These are phyloP conservation scores for Passalora sequoiae DNA, from an alignment of 2,329 filamentous ascomycete genomes.

Conservation along the genomic window DNA sequence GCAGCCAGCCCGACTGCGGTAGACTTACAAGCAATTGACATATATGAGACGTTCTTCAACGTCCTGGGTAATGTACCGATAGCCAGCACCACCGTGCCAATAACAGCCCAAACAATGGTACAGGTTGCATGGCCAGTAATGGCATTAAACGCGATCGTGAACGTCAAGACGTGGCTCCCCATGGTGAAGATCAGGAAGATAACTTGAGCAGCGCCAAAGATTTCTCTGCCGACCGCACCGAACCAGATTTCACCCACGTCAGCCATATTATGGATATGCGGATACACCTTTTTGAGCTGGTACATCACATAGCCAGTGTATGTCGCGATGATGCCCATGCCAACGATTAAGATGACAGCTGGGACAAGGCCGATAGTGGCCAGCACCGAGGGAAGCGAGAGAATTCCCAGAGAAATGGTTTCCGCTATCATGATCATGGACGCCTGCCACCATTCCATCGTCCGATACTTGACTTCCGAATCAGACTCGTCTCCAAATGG, in stretches of 20 bases:
- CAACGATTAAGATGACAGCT: conserved; percentile 51
- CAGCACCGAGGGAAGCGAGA: conserved; percentile 51
- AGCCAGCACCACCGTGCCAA: conserved; percentile 56
- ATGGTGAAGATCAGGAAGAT: conserved; percentile 65
- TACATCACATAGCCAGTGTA: conserved; percentile 59
- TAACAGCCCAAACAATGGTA: conserved; percentile 60
- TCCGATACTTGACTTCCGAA: conserved; percentile 46
- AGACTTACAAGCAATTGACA: conserved; percentile 54
- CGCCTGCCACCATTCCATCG: conserved; percentile 39
- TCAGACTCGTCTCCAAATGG: conserved; percentile 20
- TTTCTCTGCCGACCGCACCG: conserved; percentile 58
- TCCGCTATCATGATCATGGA: conserved; percentile 52
- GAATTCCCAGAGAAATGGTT: conserved; percentile 53
- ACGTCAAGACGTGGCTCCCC: conserved; percentile 64
- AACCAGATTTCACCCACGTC: conserved; percentile 61
- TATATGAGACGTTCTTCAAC: conserved; percentile 57
- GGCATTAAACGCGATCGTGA: conserved; percentile 64
- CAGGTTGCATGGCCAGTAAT: conserved; percentile 59
- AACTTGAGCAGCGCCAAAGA: conserved; percentile 58
- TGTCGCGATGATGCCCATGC: conserved; percentile 52
- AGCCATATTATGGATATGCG: conserved; percentile 54
- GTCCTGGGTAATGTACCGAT: conserved; percentile 58
- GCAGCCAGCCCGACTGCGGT: no score
- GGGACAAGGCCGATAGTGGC: conserved; percentile 50
- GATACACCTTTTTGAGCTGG: conserved; percentile 54